A percentile compares a stretch with the other conserved stretches of the same genome.
These are phyloP conservation scores for Penicillium sp. DNA, from an alignment of 2,329 filamentous ascomycete genomes.

Conservation along the genomic window DNA sequence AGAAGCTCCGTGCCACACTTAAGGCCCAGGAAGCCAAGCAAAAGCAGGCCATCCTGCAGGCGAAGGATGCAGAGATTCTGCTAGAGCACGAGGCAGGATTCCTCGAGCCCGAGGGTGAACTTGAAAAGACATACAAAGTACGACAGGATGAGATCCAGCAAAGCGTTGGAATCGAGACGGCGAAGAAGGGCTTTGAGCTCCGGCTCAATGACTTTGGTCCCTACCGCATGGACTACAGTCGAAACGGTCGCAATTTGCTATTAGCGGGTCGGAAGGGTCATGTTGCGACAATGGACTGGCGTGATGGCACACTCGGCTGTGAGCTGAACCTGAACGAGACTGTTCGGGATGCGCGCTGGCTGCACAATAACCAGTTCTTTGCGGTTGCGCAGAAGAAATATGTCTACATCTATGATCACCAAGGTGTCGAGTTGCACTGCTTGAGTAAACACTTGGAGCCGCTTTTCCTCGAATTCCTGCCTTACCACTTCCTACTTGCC, in stretches of 20 bases:
- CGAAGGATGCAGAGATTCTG: conserved; percentile 93
- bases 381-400: conserved; percentile 95
- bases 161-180: conserved; percentile 76
- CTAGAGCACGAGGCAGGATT: conserved; percentile 85
- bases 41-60: conserved; percentile 75
- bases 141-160: conserved; percentile 80
- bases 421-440: conserved; percentile 90
- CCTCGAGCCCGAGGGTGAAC: conserved; percentile 80
- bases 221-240: conserved; percentile 84
- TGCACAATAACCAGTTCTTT: conserved; percentile 92
- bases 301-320: conserved; percentile 84
- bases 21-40: conserved; percentile 79
- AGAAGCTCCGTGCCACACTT: conserved; percentile 82
- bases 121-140: conserved; percentile 91
- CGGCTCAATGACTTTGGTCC: conserved; percentile 81
- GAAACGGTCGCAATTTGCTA: conserved; percentile 83
- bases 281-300: conserved; percentile 95
- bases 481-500: conserved; percentile 91
- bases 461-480: conserved; percentile 90
- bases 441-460: conserved; percentile 88
- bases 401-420: conserved; percentile 92
- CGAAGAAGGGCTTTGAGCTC: conserved; percentile 90
- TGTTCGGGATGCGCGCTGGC: conserved; percentile 82
- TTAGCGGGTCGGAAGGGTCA: conserved; percentile 90
- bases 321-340: conserved; percentile 91